Percentiles rank a stretch among this genome's conserved stretches.
Conservation (phyloP, 148 eudicot genomes). For the Vaccinium myrtillus region DNA sequence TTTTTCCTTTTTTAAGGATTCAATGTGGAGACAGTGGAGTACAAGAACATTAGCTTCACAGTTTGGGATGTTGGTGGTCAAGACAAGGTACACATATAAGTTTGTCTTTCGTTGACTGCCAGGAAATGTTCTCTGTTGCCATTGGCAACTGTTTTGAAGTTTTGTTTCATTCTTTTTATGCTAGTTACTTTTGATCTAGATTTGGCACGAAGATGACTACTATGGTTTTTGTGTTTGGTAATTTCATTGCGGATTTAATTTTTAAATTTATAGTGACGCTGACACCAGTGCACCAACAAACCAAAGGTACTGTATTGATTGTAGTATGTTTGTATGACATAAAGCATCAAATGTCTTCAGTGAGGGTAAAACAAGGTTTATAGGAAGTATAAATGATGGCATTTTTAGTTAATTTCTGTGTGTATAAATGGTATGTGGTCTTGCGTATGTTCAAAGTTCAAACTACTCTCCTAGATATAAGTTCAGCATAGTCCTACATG, state of each 20-base stretch:
- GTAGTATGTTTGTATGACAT: background rate
- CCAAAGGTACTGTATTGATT: background rate
- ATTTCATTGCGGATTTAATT: background rate
- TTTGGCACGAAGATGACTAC: background rate
- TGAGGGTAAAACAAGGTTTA: background rate
- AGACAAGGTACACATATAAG: conserved; percentile 20
- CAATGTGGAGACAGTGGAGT: conserved; percentile 33
- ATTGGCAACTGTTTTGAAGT: background rate
- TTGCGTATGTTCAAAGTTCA: background rate
- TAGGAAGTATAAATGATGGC: background rate
- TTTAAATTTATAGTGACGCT: background rate
- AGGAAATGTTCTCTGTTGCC: background rate
- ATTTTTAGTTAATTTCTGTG: background rate
- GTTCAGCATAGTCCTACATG: background rate
- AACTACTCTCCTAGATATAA: background rate
- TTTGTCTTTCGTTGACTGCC: background rate
- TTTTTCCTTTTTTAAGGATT: conserved; percentile 14
- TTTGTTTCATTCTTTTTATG: background rate
- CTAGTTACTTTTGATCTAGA: background rate
- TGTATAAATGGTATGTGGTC: background rate
- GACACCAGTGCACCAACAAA: background rate
- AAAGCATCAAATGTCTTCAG: background rate
- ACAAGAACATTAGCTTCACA: conserved; percentile 33
- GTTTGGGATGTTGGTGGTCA: conserved; percentile 39
- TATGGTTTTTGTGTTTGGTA: background rate